Percentiles rank a stretch among this genome's conserved stretches.
phyloP scores from a whole-genome alignment of 129 eudicot species.

The Glebionis coronaria region DNA sequence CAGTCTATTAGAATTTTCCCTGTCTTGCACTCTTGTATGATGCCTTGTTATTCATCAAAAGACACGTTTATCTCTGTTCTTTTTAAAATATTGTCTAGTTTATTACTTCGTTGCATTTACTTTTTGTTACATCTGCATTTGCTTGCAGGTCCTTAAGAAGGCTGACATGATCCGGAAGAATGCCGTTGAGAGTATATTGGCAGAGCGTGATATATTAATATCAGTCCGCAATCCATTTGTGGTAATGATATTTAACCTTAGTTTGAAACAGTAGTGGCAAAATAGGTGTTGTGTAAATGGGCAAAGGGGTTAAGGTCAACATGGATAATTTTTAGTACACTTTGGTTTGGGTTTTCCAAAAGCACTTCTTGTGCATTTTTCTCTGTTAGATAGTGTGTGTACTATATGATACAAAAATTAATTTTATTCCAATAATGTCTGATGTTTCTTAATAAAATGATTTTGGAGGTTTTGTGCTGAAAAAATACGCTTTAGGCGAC shows the following conservation, averaged over 20 bases:
- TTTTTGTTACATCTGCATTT: background rate
- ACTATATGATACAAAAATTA: too few species aligned
- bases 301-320: background rate
- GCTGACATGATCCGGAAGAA: constrained; percentile 97
- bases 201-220: constrained; percentile 91
- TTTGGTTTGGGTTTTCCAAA: background rate
- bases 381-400: background rate
- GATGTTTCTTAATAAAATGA: background rate
- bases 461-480: background rate
- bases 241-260: constrained; percentile 50
- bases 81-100: background rate
- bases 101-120: background rate
- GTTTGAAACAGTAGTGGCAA: background rate
- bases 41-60: background rate
- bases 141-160: constrained; percentile 78
- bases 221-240: constrained; percentile 98
- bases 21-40: background rate
- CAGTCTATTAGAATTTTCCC: too few species aligned
- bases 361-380: background rate
- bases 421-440: background rate
- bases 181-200: constrained; percentile 97
- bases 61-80: constrained; percentile 6
- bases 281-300: background rate
- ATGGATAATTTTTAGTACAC: background rate
- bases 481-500: background rate